Base-by-base conservation (phyloP, 345 rosid species). In the Triadica sebifera region DNA sequence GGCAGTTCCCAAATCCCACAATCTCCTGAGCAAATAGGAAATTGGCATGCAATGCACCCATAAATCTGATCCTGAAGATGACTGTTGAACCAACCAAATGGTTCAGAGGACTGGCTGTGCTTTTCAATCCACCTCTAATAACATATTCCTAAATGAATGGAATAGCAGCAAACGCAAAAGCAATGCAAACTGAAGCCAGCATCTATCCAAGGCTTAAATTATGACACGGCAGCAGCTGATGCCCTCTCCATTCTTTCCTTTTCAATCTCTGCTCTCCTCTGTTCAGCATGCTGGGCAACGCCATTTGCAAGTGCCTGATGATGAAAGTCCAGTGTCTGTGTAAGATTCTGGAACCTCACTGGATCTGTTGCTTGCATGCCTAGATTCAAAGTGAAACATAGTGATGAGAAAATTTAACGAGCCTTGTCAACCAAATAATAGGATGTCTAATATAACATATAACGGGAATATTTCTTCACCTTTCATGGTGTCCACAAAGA, bases 281-380 rank as follows among this genome's bases (percentile, higher is more conserved):
- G 85, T 70, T 93, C 99, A 66, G 99, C 98, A 79, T 93, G 98
- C 87, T 86, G 91, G 38, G 93, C 97, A 81, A 96, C 86, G 53
- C 92, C 92, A 68, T 88, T 90, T 34, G 99, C 99, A 47, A 91
- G 85, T 13, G 96, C 97, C 78, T 91, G 98, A 83, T 88, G 86
- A 79, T 81, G 90, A 74, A 90, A 86, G 82, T 93, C 98, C 34
- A 96, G 89, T 4, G 89, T 83, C 86, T 89, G 95, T 38, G 82
- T 90, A 55, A 96, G 90, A 86, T 80, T 89, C 85, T 90, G 97
- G 79, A 93, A 86, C 87, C 98, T 93, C 86, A 74, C 76, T 5
- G 86, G 91, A 81, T 87, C 97, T 12, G 85, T 78, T 15, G 87
- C 89, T 88, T 91, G 97, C 89, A 96, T 80, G 59, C 63, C 99